A percentile compares a stretch with the other conserved stretches of the same genome.
Evolutionary conservation across 345 rosid genomes (phyloP).

Genomic region (Brassica nigra): DNA sequence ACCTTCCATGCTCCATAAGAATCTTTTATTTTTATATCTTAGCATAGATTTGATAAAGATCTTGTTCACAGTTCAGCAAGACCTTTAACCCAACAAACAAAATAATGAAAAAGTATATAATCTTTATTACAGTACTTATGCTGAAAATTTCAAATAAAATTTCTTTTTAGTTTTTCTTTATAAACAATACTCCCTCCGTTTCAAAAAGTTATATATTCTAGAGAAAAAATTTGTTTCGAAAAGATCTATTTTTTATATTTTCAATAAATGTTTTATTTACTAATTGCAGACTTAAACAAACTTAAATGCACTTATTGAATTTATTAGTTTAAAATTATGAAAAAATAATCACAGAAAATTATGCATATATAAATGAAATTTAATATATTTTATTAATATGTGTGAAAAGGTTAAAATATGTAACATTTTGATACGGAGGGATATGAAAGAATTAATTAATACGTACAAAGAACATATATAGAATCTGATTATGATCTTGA

Average conservation of each 20-base stretch:
- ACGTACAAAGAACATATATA: not conserved
- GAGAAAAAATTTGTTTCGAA: too few relatives aligned
- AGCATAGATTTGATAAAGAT: not conserved
- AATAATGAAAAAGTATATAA: not conserved
- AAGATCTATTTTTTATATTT: too few relatives aligned
- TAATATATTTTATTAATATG: too few relatives aligned
- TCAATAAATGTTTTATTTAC: too few relatives aligned
- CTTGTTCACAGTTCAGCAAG: not conserved
- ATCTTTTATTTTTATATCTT: not conserved
- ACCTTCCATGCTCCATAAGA: not conserved
- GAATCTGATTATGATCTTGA: not conserved
- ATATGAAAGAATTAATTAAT: not conserved
- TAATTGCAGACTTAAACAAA: too few relatives aligned
- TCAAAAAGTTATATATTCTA: too few relatives aligned
- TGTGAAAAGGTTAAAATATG: too few relatives aligned
- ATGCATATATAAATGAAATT: too few relatives aligned
- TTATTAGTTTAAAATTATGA: too few relatives aligned
- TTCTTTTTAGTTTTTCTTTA: not conserved
- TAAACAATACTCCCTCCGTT: not conserved
- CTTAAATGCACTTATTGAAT: too few relatives aligned
- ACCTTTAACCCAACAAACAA: not conserved
- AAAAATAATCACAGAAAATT: too few relatives aligned
- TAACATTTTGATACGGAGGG: too few relatives aligned
- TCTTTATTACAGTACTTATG: not conserved
- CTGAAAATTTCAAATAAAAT: not conserved